Evolutionary conservation across 805 yeast genomes (phyloP), one percentile per base, ranked within the genome.

Genomic region (Zygoascus biomembranicola): DNA sequence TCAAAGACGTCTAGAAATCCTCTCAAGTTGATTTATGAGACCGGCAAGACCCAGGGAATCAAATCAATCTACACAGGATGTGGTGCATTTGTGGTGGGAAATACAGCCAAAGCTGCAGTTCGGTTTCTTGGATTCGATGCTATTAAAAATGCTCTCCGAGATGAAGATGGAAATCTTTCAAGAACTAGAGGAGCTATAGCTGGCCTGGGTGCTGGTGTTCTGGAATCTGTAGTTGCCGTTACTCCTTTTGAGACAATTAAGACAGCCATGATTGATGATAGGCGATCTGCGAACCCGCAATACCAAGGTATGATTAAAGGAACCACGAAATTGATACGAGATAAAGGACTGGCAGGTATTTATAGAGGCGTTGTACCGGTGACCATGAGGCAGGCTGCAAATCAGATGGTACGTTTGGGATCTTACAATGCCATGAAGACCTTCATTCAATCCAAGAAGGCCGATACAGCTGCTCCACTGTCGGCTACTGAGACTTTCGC

Each of bases 201-300:
- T 1, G 99, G 99, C n/a, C 74, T 94, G 45, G 97, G 98, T 48
- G 99, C 99, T 2, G 99, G 99, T 39, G 78, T 90, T 46, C 70
- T 92, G 56, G 99, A 92, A 67, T 85, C 95, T 54, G 85, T 90
- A 28, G 76, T 90, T 46, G 98, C 98, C 0, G 96, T 94, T 48
- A 92, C 99, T 0, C 99, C 99, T 1, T 90, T 90, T 53, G 99
- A 92, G 69, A 95, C 97, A 37, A 88, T 92, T 70, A 92, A 92
- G 67, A 92, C 98, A 0, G 97, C 95, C 0, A 77, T 90, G 70
- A 94, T 92, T 61, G 99, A 92, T 71, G 99, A 92, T 67, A 88
- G 84, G 60, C 95, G 85, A 69, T 64, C 85, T 5, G 72, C 79
- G 2, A 77, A 75, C 52, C 97, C 97, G 47, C 84, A 79, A 68